Evolutionary conservation across 495 filamentous ascomycete species (phyloP), one percentile per base, ranked within the genome.

Genomic region (Aspergillus avenaceus): DNA sequence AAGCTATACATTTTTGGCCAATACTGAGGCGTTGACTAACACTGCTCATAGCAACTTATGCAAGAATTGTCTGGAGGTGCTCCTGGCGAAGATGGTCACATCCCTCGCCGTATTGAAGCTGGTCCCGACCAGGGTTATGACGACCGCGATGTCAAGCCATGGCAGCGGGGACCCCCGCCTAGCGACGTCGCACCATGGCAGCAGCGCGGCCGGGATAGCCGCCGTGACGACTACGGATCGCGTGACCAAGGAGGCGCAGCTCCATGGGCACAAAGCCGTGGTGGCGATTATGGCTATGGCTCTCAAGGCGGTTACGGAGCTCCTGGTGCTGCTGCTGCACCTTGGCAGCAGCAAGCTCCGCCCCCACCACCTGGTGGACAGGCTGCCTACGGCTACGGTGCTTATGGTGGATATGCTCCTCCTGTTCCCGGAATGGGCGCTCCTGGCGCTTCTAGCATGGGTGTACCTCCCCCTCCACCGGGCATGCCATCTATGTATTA

Each of bases 41-140:
- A 80, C 64, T 49, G 40, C 32, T 50, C 47, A 9, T 60, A 95
- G 89, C 86, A 92, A 87, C 88, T 98, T 64, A 95, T 98, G 90
- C 84, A 92, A 82, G 93, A 97, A 79, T 77, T 98, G 50, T 90
- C 87, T 58, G 91, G 90, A 47, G 86, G 84, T 54, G 76, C 71
- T n/a, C 72, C 81, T 42, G 76, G 78, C 31, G 77, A 81, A 28
- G 75, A 77, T 52, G 83, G 78, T 31, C 79, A 84, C 40, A 80
- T 80, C 41, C 83, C 86, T 58, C 86, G 86, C 56, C 87, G 84
- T 49, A 95, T 97, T 57, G 93, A 97, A 77, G 88, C 84, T 37
- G 90, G 89, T 19, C 87, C 90, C 47, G 77, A 74, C 12, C 70
- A 77, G 16, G 74, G 70, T 24, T 72, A 72, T 34, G 75, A 74